These are phyloP conservation scores for Fusarium pseudograminearum DNA, from an alignment of 2,329 filamentous ascomycete genomes.

Conservation along the genomic window DNA sequence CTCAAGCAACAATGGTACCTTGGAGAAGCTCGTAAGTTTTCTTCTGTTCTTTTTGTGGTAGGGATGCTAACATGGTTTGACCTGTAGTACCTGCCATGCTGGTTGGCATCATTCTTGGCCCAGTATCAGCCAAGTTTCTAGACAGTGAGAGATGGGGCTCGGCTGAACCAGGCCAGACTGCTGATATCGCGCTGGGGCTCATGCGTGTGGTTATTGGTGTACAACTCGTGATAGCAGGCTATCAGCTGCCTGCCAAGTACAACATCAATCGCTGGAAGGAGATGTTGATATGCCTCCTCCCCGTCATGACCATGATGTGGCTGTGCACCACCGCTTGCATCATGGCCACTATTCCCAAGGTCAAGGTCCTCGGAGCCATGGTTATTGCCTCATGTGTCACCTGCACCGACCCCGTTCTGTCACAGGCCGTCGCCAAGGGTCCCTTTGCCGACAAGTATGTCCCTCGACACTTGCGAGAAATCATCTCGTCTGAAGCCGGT, in stretches of 20 bases:
- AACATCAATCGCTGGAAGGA: slow-evolving; percentile 62
- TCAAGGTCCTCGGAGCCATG: slow-evolving; percentile 65
- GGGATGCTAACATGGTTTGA: not conserved
- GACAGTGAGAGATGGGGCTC: slow-evolving; percentile 52
- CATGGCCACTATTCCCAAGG: slow-evolving; percentile 64
- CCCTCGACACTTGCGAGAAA: slow-evolving; percentile 66
- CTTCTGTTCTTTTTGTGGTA: not conserved
- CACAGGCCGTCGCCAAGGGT: slow-evolving; percentile 46
- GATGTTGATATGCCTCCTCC: slow-evolving; percentile 66
- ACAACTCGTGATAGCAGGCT: slow-evolving; percentile 73
- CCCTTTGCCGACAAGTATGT: slow-evolving; percentile 70
- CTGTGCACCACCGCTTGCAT: slow-evolving; percentile 68
- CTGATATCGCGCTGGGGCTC: slow-evolving; percentile 60
- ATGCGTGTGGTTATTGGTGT: slow-evolving; percentile 71
- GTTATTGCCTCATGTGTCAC: slow-evolving; percentile 72
- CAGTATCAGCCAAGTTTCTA: slow-evolving; percentile 65
- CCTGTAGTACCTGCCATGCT: slow-evolving; percentile 65
- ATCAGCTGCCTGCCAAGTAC: slow-evolving; percentile 70
- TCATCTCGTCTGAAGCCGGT: slow-evolving; percentile 72
- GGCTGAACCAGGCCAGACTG: slow-evolving; percentile 48
- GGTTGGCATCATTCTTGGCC: slow-evolving; percentile 66
- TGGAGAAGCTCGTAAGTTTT: slow-evolving; percentile 64
- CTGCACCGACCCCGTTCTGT: slow-evolving; percentile 58
- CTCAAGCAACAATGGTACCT: slow-evolving; percentile 66
- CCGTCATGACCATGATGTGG: slow-evolving; percentile 74